These are phyloP conservation scores for Diaporthe sp. DNA, from an alignment of 2,329 filamentous ascomycete species.

Conservation along the genomic window DNA sequence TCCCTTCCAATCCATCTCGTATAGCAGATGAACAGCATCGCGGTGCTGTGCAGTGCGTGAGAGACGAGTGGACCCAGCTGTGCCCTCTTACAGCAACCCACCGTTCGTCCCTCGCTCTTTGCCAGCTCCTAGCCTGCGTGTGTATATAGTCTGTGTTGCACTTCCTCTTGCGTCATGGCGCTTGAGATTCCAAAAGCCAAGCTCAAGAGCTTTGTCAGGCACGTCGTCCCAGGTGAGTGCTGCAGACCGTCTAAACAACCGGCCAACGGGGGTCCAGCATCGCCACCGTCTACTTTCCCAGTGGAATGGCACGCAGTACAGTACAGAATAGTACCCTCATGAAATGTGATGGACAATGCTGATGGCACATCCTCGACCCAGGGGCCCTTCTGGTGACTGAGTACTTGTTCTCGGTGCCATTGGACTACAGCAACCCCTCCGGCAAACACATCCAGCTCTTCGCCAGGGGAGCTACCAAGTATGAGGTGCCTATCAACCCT, in stretches of 20 bases:
- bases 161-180: constrained; percentile 24
- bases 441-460: constrained; percentile 80
- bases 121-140: background rate
- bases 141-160: background rate
- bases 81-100: constrained; percentile 1
- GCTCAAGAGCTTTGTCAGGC: constrained; percentile 30
- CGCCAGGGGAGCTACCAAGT: constrained; percentile 78
- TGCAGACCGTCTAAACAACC: background rate
- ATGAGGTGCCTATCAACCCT: constrained; percentile 72
- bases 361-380: constrained; percentile 49
- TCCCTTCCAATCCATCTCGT: background rate
- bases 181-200: constrained; percentile 36
- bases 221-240: constrained; percentile 38
- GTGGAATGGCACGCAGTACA: background rate
- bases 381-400: constrained; percentile 84
- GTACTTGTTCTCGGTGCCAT: constrained; percentile 88
- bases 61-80: background rate
- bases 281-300: background rate
- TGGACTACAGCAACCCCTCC: constrained; percentile 78
- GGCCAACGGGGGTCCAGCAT: background rate
- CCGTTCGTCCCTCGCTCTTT: background rate
- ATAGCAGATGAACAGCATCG: background rate
- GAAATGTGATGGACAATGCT: background rate
- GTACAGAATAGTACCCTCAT: too few relatives aligned
- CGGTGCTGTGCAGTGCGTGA: background rate